Percentiles rank a stretch among this genome's conserved stretches.
phyloP scores from a whole-genome alignment of 352 stramenopile genomes.

The Globisporangium solare region DNA sequence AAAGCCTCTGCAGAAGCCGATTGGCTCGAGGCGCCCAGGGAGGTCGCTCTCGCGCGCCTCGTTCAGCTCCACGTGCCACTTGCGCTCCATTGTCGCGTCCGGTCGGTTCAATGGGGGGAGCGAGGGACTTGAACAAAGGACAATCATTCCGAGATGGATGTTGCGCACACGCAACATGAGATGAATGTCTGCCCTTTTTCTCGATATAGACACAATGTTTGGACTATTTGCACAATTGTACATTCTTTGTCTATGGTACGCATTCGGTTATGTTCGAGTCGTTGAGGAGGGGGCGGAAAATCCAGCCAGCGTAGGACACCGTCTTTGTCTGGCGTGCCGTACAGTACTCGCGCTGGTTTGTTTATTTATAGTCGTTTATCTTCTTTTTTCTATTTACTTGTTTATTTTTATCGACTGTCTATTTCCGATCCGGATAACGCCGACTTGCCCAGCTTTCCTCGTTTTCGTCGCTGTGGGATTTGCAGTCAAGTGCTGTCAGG shows the following conservation, averaged over 20 bases:
- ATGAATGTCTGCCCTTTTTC: neutral
- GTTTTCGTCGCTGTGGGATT: too few relatives aligned
- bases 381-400: too few relatives aligned
- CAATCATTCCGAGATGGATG: neutral
- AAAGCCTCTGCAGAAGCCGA: constrained; percentile 61
- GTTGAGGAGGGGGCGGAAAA: neutral
- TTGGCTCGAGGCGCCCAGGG: constrained; percentile 50
- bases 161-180: neutral
- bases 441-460: too few relatives aligned
- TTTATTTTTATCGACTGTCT: too few relatives aligned
- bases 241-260: neutral
- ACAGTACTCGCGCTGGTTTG: neutral
- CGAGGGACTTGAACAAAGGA: too few relatives aligned
- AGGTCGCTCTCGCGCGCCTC: constrained; percentile 73
- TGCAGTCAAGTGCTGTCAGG: too few relatives aligned
- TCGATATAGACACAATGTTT: neutral
- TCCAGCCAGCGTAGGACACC: neutral
- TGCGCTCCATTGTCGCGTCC: constrained; percentile 33
- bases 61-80: constrained; percentile 76
- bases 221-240: neutral
- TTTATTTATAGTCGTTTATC: neutral
- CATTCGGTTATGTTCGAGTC: neutral
- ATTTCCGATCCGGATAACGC: too few relatives aligned
- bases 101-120: neutral
- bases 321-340: too few relatives aligned